Evolutionary conservation across 345 rosid species (phyloP).

Genomic region (Lepidium africanum): DNA sequence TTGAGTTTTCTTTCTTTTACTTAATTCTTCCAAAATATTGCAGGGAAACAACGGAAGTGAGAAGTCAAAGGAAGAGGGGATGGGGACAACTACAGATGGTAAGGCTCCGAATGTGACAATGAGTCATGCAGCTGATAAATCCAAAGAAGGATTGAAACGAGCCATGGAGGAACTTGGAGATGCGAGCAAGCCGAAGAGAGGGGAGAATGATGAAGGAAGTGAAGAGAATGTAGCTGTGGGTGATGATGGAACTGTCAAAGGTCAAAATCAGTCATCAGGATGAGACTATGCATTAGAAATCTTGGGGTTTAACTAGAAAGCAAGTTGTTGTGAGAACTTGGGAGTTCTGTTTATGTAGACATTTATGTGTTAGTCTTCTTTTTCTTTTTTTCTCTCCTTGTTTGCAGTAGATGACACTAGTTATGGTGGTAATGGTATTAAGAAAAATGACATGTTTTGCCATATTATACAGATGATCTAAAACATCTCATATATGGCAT

Average conservation of each 20-base stretch:
- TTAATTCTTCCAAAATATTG: not conserved
- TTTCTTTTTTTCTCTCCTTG: not conserved
- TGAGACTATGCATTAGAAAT: not conserved
- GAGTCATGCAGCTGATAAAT: constrained; percentile 10
- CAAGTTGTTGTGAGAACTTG: not conserved
- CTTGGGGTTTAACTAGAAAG: not conserved
- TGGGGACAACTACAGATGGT: constrained; percentile 27
- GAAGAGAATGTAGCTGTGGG: constrained; percentile 12
- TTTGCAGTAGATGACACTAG: not conserved
- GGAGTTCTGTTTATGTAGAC: not conserved
- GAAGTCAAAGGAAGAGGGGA: constrained; percentile 5
- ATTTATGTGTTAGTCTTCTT: not conserved
- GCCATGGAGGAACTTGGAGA: constrained; percentile 19
- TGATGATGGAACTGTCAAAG: constrained; percentile 11
- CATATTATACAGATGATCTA: not conserved
- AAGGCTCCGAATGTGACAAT: constrained; percentile 25
- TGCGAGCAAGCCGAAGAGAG: not conserved
- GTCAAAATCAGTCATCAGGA: constrained; percentile 20
- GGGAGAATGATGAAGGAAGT: not conserved
- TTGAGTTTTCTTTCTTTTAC: not conserved
- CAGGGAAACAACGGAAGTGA: constrained; percentile 6
- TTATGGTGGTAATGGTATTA: not conserved
- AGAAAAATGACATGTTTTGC: not conserved
- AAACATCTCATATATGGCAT: not conserved
- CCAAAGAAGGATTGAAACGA: constrained; percentile 15